Conservation (phyloP, 495 filamentous ascomycete genomes). For the Pyrenula aspistea region DNA sequence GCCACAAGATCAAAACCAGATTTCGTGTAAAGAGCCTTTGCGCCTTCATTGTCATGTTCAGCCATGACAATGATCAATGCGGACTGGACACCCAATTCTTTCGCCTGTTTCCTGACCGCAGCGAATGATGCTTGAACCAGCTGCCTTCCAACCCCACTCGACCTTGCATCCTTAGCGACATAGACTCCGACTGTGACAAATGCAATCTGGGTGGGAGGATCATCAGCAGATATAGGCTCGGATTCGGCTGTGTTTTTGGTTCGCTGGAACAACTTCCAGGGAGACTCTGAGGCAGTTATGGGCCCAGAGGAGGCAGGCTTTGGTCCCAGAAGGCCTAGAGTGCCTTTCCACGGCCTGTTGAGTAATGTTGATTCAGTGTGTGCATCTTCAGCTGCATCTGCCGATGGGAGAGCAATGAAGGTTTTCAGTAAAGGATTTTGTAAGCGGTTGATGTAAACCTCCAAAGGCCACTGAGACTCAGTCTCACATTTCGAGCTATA, state of each 20-base stretch:
- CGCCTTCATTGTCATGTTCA: slow-evolving; percentile 23
- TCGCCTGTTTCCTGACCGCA: slow-evolving; percentile 15
- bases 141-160: slow-evolving; percentile 25
- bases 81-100: slow-evolving; percentile 5
- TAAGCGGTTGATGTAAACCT: slow-evolving; percentile 29
- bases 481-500: slow-evolving; percentile 36
- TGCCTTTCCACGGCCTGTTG: slow-evolving; percentile 15
- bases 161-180: slow-evolving; percentile 26
- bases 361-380: slow-evolving; percentile 4
- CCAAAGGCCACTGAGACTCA: slow-evolving; percentile 27
- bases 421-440: slow-evolving; percentile 29
- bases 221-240: slow-evolving; percentile 2
- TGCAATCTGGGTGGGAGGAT: slow-evolving; percentile 10
- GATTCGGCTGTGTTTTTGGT: slow-evolving; percentile 5
- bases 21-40: slow-evolving; percentile 29
- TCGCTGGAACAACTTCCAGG: slow-evolving; percentile 5
- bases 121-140: slow-evolving; percentile 24
- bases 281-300: background rate
- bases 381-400: slow-evolving; percentile 9
- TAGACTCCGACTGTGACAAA: slow-evolving; percentile 28
- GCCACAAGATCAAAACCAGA: slow-evolving; percentile 28
- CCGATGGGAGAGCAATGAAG: slow-evolving; percentile 21
- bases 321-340: slow-evolving; percentile 17
- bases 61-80: slow-evolving; percentile 22
- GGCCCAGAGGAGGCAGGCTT: slow-evolving; percentile 1